Evolutionary conservation across 805 yeast genomes (phyloP).

Genomic region (Allodekkera sacchari): DNA sequence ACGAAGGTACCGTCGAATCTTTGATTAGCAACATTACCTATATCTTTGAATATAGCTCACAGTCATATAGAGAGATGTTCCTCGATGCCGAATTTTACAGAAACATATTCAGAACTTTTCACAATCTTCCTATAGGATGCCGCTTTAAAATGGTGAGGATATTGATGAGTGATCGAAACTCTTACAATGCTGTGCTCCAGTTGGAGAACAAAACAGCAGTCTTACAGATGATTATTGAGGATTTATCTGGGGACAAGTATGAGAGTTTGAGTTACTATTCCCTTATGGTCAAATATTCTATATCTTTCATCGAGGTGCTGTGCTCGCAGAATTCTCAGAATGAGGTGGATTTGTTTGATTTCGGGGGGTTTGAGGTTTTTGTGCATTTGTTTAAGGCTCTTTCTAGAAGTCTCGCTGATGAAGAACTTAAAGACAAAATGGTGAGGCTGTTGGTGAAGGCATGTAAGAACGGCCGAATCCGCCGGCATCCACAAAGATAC

Average conservation of each 20-base stretch:
- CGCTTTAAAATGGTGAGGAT: not conserved
- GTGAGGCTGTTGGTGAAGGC: not conserved
- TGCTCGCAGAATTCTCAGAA: not conserved
- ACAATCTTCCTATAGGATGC: not conserved
- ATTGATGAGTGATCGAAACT: not conserved
- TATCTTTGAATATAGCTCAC: slow-evolving; percentile 1
- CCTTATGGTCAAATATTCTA: not conserved
- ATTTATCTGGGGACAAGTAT: not conserved
- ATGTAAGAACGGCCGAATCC: not conserved
- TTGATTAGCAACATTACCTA: not conserved
- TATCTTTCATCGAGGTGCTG: not conserved
- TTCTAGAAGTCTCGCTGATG: not conserved
- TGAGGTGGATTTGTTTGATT: slow-evolving; percentile 1
- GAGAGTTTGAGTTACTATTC: not conserved
- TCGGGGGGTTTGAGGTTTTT: slow-evolving; percentile 1
- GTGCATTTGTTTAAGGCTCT: not conserved
- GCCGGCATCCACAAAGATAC: not conserved
- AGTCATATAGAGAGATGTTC: not conserved
- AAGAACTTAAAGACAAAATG: not conserved
- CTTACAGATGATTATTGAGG: not conserved
- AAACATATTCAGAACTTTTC: not conserved
- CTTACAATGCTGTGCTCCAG: not conserved
- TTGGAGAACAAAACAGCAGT: not conserved
- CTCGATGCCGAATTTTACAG: not conserved
- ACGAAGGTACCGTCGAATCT: not conserved